A percentile compares a stretch with the other conserved stretches of the same genome.
Conservation (phyloP, 2,329 filamentous ascomycete species). For the Claviceps paspali region DNA sequence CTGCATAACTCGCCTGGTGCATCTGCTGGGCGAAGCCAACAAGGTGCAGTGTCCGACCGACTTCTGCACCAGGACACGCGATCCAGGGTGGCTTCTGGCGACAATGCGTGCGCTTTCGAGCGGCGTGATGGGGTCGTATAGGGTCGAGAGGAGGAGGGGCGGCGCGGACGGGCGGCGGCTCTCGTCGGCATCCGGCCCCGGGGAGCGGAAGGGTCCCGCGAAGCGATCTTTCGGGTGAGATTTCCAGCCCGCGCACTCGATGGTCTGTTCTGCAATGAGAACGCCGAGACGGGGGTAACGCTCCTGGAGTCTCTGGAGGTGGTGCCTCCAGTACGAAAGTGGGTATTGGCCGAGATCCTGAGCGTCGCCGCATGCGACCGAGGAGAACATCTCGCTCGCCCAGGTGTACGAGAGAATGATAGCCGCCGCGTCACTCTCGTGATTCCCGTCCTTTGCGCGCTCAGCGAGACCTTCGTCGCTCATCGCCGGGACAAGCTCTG, state of each 20-base stretch:
- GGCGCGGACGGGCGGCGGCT: constrained; percentile 19
- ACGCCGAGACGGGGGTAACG: constrained; percentile 13
- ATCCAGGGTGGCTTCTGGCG: constrained; percentile 8
- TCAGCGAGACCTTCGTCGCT: no score
- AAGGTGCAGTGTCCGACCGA: constrained; percentile 9
- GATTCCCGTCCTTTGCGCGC: no score
- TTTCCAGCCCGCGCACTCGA: constrained; percentile 18
- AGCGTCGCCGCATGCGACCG: constrained; percentile 10
- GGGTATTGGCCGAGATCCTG: constrained; percentile 5
- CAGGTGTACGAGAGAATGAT: neutral
- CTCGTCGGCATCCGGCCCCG: constrained; percentile 6
- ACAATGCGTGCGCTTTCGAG: constrained; percentile 17
- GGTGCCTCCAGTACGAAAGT: constrained; percentile 9
- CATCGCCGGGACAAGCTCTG: neutral
- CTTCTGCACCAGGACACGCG: constrained; percentile 10
- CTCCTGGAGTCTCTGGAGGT: constrained; percentile 8
- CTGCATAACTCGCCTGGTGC: constrained; percentile 7
- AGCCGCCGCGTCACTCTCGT: neutral
- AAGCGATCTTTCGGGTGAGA: constrained; percentile 21
- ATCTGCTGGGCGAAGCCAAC: constrained; percentile 4
- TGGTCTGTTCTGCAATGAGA: constrained; percentile 12
- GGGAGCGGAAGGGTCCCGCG: constrained; percentile 9
- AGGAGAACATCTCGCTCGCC: neutral
- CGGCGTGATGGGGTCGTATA: constrained; percentile 27
- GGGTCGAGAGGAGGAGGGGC: constrained; percentile 23